These are phyloP conservation scores for Eutypella sp. DNA, from an alignment of 2,329 filamentous ascomycete species.

Conservation along the genomic window DNA sequence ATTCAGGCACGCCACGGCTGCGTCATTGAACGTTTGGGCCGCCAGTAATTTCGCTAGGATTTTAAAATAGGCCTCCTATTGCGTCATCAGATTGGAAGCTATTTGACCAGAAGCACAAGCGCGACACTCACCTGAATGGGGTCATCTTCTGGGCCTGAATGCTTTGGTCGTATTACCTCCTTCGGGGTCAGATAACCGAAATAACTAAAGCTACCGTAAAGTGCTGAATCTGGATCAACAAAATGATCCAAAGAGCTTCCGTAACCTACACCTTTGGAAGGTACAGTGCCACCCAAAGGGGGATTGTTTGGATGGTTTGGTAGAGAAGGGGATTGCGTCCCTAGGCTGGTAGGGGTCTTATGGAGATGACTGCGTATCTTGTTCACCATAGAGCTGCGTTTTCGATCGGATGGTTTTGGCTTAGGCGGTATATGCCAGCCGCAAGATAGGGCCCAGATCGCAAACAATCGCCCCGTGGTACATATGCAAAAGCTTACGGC, in stretches of 20 bases:
- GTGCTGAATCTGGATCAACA: too few relatives aligned
- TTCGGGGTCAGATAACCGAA: not conserved
- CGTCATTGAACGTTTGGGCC: not conserved
- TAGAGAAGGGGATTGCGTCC: too few relatives aligned
- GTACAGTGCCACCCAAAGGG: too few relatives aligned
- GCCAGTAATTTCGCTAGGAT: constrained; percentile 12
- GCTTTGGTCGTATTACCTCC: not conserved
- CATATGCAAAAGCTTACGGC: not conserved
- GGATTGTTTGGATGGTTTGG: too few relatives aligned
- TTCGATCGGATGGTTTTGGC: too few relatives aligned
- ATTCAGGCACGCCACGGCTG: constrained; percentile 4
- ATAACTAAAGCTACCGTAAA: too few relatives aligned
- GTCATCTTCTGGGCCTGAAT: not conserved
- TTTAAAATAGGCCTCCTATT: constrained; percentile 11
- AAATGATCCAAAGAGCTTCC: too few relatives aligned
- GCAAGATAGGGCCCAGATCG: not conserved
- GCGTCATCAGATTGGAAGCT: not conserved
- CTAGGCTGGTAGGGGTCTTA: too few relatives aligned
- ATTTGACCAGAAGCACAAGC: too few relatives aligned
- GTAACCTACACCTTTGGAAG: too few relatives aligned
- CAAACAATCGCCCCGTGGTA: not conserved
- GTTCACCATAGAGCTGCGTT: not conserved
- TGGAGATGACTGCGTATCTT: not conserved
- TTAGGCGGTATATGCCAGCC: not conserved
- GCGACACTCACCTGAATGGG: not conserved